Evolutionary conservation across 305 asterid genomes (phyloP), one percentile per base, ranked within the genome.

Genomic region (Fraxinus paxiana): DNA sequence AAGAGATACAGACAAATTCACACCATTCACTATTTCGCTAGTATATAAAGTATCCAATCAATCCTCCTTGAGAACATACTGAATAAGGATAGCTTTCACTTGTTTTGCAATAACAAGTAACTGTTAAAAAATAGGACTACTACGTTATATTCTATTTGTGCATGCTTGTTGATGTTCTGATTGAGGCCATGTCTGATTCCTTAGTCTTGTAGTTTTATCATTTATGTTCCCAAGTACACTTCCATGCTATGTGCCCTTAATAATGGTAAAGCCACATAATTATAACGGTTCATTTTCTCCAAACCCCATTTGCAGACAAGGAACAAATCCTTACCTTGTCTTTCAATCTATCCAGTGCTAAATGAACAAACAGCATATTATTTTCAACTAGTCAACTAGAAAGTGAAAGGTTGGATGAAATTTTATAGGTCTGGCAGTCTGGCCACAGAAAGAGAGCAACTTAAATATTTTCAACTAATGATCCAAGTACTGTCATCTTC

Each of bases 161-260:
- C 24, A n/a, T 8, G 46, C 75, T 70, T 70, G 46, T 33, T 70
- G 70, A 73, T 76, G 73, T 43, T 74, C 71, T 77, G 28, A 28
- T 38, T 76, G 51, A 37, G 63, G 77, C 22, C 59, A 38, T 74
- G 63, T 79, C 80, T 73, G 81, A 22, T 84, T 75, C 79, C 46
- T 26, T 75, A 77, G 37, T 43, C 22, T 69, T 37, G 59, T 82
- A 63, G 69, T 69, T 65, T 51, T 26, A 30, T 28, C 8, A 67
- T 28, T 67, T 59, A 34, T n/a, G 75, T 48, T 73, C 71, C 43
- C 61, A 33, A 69, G 76, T 69, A 80, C 81, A 34, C 84, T 77
- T 73, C 70, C 69, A 82, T 18, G 83, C 24, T 61, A 61, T 72
- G 37, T 77, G 75, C 30, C 26, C 80, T 77, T 37, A 43, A 34